A percentile compares a stretch with the other conserved stretches of the same genome.
These are phyloP conservation scores for Botrytis deweyae DNA, from an alignment of 2,329 filamentous ascomycete species.

Conservation along the genomic window DNA sequence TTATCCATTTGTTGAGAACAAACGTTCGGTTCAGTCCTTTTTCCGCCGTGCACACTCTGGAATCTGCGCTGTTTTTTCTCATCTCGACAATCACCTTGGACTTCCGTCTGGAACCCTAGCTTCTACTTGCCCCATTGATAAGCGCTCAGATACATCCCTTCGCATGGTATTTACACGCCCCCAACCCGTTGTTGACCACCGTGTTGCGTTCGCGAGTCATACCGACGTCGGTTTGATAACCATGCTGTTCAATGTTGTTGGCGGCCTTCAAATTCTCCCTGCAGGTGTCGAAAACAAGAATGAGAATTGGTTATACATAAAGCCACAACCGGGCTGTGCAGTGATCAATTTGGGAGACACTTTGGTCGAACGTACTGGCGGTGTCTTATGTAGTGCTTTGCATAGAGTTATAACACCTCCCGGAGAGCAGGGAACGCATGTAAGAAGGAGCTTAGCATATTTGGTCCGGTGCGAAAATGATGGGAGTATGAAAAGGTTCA, in stretches of 20 bases:
- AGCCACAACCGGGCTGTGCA: neutral
- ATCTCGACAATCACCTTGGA: neutral
- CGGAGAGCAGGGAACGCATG: neutral
- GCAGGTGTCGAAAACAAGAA: neutral
- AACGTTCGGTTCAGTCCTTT: neutral
- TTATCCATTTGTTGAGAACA: neutral
- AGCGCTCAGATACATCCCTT: neutral
- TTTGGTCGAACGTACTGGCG: neutral
- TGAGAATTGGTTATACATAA: neutral
- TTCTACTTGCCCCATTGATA: neutral
- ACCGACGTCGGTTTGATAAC: neutral
- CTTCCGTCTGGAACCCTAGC: neutral
- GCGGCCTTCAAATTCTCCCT: neutral
- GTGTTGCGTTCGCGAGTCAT: neutral
- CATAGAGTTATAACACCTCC: neutral
- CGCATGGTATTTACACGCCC: neutral
- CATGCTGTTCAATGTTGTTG: neutral
- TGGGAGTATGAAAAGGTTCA: neutral
- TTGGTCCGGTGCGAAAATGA: neutral
- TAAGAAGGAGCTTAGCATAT: neutral
- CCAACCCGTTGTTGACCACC: neutral
- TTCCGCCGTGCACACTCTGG: neutral
- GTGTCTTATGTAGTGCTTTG: neutral
- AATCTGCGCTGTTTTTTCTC: neutral
- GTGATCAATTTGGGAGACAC: neutral